Percentiles rank a stretch among this genome's conserved stretches.
Conservation (phyloP, 139 green algal species). For the Coelastrella sp. region DNA sequence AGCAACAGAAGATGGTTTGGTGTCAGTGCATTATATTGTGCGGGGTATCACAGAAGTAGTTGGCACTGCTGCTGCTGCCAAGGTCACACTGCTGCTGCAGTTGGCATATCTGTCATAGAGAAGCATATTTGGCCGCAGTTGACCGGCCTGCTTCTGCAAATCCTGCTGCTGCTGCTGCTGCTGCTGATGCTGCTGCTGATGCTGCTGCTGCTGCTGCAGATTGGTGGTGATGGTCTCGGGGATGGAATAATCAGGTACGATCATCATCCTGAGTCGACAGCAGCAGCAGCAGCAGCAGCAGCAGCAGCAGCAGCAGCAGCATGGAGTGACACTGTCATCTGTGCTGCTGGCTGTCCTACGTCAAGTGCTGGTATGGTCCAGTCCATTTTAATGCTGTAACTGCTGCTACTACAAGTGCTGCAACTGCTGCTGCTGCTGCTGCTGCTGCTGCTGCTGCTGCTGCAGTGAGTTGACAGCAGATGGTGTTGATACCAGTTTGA, state of each 20-base stretch:
- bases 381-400: background rate
- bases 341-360: background rate
- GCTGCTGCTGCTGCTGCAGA: conserved; percentile 54
- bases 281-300: background rate
- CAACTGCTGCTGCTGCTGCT: conserved; percentile 43
- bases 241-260: conserved; percentile 76
- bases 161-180: background rate
- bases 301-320: background rate
- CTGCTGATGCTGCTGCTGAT: background rate
- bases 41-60: too few relatives aligned
- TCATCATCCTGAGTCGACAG: background rate
- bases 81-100: background rate
- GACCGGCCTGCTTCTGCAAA: background rate
- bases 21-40: background rate
- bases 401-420: background rate
- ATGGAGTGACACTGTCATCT: background rate
- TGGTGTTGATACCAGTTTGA: conserved; percentile 80
- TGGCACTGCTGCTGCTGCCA: conserved; percentile 4
- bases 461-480: conserved; percentile 85
- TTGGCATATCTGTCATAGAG: background rate
- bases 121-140: background rate
- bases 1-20: background rate
- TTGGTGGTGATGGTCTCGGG: conserved; percentile 86
- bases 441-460: conserved; percentile 27
- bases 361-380: background rate